These are phyloP conservation scores for Aspergillus steynii DNA, from an alignment of 495 filamentous ascomycete species.

Conservation along the genomic window DNA sequence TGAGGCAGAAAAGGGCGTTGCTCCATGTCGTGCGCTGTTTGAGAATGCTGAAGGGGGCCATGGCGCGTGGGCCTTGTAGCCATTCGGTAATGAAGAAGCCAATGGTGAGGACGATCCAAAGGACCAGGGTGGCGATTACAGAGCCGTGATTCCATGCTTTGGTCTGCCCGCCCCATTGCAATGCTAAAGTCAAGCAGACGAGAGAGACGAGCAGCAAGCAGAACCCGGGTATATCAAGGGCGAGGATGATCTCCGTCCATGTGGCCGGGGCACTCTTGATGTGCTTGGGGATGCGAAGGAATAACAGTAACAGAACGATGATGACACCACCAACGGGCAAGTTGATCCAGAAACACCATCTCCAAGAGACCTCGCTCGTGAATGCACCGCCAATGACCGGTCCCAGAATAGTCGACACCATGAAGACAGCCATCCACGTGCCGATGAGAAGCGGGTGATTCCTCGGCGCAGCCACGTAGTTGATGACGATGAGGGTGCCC, in stretches of 20 bases:
- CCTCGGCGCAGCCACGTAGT: neutral
- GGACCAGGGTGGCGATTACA: constrained; percentile 15
- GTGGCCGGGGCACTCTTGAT: constrained; percentile 19
- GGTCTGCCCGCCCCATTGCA: constrained; percentile 27
- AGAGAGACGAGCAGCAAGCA: constrained; percentile 16
- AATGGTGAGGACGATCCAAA: constrained; percentile 10
- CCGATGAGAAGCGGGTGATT: neutral
- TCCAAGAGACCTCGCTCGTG: neutral
- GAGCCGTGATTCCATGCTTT: constrained; percentile 16
- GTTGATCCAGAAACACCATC: constrained; percentile 3
- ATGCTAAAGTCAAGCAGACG: constrained; percentile 23
- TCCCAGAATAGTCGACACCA: neutral
- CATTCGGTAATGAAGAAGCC: constrained; percentile 1
- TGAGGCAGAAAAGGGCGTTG: constrained; percentile 7
- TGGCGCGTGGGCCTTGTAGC: constrained; percentile 12
- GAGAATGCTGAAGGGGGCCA: constrained; percentile 10
- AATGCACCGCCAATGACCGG: constrained; percentile 3
- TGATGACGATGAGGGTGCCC: neutral
- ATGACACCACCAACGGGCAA: constrained; percentile 17
- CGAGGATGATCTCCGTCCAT: constrained; percentile 24
- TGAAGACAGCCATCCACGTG: neutral
- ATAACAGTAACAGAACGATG: constrained; percentile 18
- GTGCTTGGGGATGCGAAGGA: constrained; percentile 13
- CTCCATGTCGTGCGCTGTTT: constrained; percentile 14
- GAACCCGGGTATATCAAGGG: constrained; percentile 24